These are phyloP conservation scores for Crepidotus sp. DNA, from an alignment of 1,284 basidiomycete genomes.

Conservation along the genomic window DNA sequence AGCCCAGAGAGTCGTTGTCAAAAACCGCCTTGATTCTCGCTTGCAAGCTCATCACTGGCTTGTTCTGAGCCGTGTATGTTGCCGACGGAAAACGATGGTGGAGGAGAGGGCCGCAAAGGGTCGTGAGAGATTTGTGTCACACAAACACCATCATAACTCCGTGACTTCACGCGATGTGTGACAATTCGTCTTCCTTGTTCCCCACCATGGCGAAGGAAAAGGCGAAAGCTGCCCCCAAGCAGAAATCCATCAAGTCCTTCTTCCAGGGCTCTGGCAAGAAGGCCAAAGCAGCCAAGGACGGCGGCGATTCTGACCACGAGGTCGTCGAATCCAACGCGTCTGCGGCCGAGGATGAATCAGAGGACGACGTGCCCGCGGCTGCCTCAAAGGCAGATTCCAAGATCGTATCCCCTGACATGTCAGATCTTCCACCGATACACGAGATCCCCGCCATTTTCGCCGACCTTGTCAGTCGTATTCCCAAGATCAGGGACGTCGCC, in stretches of 20 bases:
- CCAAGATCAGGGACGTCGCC: slow-evolving; percentile 61
- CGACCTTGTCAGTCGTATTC: slow-evolving; percentile 71
- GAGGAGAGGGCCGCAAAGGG: too few species aligned
- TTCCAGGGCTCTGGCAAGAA: slow-evolving; percentile 28
- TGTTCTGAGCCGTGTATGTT: too few species aligned
- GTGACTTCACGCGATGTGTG: slow-evolving; percentile 13
- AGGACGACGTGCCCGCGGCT: slow-evolving; percentile 37
- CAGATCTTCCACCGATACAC: slow-evolving; percentile 72
- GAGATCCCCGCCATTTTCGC: slow-evolving; percentile 79
- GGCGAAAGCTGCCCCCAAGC: slow-evolving; percentile 27
- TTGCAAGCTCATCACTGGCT: slow-evolving; percentile 16
- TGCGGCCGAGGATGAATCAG: slow-evolving; percentile 25
- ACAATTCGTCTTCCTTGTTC: slow-evolving; percentile 17
- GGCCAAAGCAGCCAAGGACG: slow-evolving; percentile 20
- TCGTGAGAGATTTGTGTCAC: too few species aligned
- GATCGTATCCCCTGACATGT: slow-evolving; percentile 44
- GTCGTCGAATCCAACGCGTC: slow-evolving; percentile 21
- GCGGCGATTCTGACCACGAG: slow-evolving; percentile 25
- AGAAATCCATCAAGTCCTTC: slow-evolving; percentile 49
- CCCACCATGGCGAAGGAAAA: slow-evolving; percentile 23
- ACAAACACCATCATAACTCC: slow-evolving; percentile 12
- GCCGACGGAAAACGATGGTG: too few species aligned
- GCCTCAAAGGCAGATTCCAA: slow-evolving; percentile 22
- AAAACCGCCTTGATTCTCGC: slow-evolving; percentile 24
- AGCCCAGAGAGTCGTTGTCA: slow-evolving; percentile 35